phyloP scores from a whole-genome alignment of 2,329 filamentous ascomycete species.

The Macrophomina phaseolina region DNA sequence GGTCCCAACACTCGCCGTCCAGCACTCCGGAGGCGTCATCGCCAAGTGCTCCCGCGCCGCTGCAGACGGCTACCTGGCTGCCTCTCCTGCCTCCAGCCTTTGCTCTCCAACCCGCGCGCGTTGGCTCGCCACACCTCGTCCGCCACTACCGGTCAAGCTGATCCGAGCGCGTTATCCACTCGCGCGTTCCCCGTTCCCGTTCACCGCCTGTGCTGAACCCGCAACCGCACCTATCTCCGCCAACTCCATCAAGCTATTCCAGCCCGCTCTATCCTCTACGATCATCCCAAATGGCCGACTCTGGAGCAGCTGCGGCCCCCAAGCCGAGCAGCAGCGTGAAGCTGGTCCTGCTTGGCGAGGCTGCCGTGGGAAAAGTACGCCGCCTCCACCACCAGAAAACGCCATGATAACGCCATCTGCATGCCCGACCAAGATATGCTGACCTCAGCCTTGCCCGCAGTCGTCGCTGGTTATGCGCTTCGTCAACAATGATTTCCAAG shows the following conservation, averaged over 20 bases:
- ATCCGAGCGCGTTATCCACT: constrained; percentile 19
- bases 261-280: constrained; percentile 7
- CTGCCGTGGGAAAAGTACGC: constrained; percentile 94
- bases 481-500: constrained; percentile 99
- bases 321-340: constrained; percentile 99
- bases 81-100: neutral
- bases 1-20: neutral
- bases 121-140: neutral
- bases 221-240: constrained; percentile 26
- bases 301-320: constrained; percentile 68
- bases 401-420: constrained; percentile 21
- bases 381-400: neutral
- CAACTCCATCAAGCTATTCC: constrained; percentile 14
- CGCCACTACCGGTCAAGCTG: constrained; percentile 11
- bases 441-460: constrained; percentile 52
- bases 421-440: constrained; percentile 18
- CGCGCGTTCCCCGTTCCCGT: constrained; percentile 13
- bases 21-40: constrained; percentile 10
- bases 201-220: constrained; percentile 26
- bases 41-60: constrained; percentile 13
- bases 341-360: constrained; percentile 95
- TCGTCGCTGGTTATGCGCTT: constrained; percentile 97
- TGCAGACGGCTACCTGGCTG: constrained; percentile 4
- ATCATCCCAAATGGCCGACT: constrained; percentile 68
- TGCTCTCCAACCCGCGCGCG: neutral